Evolutionary conservation across 352 stramenopile species (phyloP), one percentile per base, ranked within the genome.

Genomic region (Globisporangium apiculatum): DNA sequence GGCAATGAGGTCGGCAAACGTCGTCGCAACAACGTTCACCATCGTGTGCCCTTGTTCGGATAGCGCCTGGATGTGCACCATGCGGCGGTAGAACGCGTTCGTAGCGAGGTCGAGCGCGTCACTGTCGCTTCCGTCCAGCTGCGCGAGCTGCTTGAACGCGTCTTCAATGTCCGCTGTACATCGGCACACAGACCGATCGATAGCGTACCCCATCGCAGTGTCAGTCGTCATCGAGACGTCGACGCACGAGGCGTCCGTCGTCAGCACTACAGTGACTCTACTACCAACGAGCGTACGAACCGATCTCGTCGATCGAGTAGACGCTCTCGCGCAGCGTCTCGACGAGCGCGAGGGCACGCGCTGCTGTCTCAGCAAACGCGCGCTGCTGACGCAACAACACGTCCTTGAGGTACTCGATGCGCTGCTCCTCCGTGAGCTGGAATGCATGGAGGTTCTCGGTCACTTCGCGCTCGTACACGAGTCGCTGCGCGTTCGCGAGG

Each of bases 371-470:
- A 10, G 80, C 57, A 47, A 87, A 74, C 7, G 73, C 67, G 37
- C 82, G 84, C 63, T 90, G 72, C 55, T 80, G 73, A 3, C 81
- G 79, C n/a, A 88, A 38, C 7, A 94, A 56, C 31, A 94, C 52
- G 62, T 91, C 79, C 50, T 86, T 86, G 15, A 94, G 61, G 48
- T 90, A 94, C 45, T 90, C 83, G 1, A 94, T 68, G 3, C 83
- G 77, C 53, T 91, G 83, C 51, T 94, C 83, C 65, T 94, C 83
- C 36, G 83, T 94, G 7, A 94, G 67, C 57, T 94, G 81, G 57
- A 94, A 89, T 4, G 79, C 83, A 18, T 80, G 67, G 9, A 94
- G 53, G 42, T 94, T 94, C 36, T 91, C 83, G 45, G 82, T 81
- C 43, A 86, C 80, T 59, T 90, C 79, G 17, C 72, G 71, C 55